Evolutionary conservation across 208 protist genomes (phyloP), one percentile per base, ranked within the genome.

Genomic region (Porcisia deanei): DNA sequence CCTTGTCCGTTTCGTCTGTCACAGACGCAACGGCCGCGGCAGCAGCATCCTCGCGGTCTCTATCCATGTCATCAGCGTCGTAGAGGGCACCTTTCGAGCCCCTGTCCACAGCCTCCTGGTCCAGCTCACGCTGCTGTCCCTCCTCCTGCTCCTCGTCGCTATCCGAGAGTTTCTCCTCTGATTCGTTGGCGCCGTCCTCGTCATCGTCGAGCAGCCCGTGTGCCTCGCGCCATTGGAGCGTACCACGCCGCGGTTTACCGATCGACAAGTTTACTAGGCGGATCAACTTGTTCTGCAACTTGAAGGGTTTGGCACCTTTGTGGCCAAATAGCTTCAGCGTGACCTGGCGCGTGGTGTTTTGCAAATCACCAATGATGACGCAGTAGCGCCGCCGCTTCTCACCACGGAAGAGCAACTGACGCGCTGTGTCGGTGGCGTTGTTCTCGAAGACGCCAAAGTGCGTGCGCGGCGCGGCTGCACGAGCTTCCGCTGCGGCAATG

Each of bases 301-400:
- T 88, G 73, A 95, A 93, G 55, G 92, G 92, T 65, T 96, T 96
- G 49, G 85, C 78, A 53, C 92, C 92, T 25, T 87, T 85, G 77
- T 94, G 90, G 16, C 90, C 92, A 71, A 94, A 94, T 0, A 96
- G 82, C 73, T 94, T 96, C 37, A 94, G 81, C 53, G 85, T 91
- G 6, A 94, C 88, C 57, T 84, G 75, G 0, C 88, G 80, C 5
- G 85, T 71, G 37, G 76, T 77, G 67, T 83, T 90, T 67, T 92
- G 86, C 68, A 96, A 76, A 55, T 96, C 82, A 3, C 92, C 92
- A 52, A 94, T 85, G 71, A 96, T 90, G 25, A 96, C 76, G 71
- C 90, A 96, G 78, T 95, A 95, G 30, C 92, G 92, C 18, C 89
- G 88, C 53, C 90, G 88, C 85, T 93, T 92, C 73, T 96, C 92